Base-by-base conservation (phyloP, 345 rosid species). In the Mercurialis annua region DNA sequence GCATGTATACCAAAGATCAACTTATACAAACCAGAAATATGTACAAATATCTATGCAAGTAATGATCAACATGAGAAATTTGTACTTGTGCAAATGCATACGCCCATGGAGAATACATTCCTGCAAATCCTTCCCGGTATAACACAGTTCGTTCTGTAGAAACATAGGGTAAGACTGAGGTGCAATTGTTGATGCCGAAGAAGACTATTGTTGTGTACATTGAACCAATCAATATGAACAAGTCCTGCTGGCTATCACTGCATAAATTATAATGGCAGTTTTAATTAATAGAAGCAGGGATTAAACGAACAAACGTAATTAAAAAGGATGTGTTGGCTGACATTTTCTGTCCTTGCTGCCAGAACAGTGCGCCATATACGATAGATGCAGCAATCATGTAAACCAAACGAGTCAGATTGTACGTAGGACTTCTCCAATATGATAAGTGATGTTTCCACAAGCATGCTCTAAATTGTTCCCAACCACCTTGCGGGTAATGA, bases 351-450 rank as follows among this genome's bases (percentile, higher is more conserved):
- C 93, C 98, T 71, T 80, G 90, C 23, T 89, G 70, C 96, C 92
- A 89, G 63, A 81, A 86, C 36, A 92, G 81, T 10, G 77, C 3
- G 43, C 93, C 96, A 61, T 85, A 83, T 38, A 85, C 62, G 17
- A 87, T 29, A 59, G 96, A 86, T 26, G 87, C 56, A 9, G 50
- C 57, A 1, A 74, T 1, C 2, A 72, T 75, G 53, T 65, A 79
- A 56, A 67, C 14, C 15, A 87, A 59, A 18, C 96, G 87, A 69
- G 47, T 61, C 59, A 91, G 66, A 69, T 92, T 92, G 76, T 87
- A 89, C 10, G 87, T 59, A 53, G 96, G 96, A 62, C 85, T 87
- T 82, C 94, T 86, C 96, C 98, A 92, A 31, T 92, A 86, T 21
- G 98, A 85, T 44, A 86, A 69, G 36, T 81, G 71, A 69, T 76